Conservation (phyloP, 192 early-diverging fungal species). For the Gaertneriomyces semiglobifer region DNA sequence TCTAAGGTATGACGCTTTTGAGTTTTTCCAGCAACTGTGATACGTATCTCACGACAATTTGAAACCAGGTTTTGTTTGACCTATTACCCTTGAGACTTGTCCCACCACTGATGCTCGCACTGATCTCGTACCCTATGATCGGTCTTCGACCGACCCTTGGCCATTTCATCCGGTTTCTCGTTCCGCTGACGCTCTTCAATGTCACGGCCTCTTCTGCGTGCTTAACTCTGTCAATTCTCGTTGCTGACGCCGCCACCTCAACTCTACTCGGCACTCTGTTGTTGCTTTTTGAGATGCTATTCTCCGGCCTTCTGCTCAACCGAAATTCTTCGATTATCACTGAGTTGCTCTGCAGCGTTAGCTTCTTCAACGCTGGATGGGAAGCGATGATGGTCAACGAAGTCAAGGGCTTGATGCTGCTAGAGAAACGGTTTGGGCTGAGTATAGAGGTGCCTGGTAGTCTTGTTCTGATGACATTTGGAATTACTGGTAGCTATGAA, state of each 20-base stretch:
- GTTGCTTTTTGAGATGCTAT: slow-evolving; percentile 86
- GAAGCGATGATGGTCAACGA: slow-evolving; percentile 91
- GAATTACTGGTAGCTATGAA: slow-evolving; percentile 84
- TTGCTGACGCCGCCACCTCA: slow-evolving; percentile 69
- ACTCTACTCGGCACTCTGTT: slow-evolving; percentile 74
- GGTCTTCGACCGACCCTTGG: slow-evolving; percentile 67
- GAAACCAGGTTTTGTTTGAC: slow-evolving; percentile 56
- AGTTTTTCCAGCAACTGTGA: neutral
- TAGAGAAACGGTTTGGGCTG: slow-evolving; percentile 76
- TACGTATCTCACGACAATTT: neutral
- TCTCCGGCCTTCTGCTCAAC: slow-evolving; percentile 86
- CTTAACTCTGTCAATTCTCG: slow-evolving; percentile 70
- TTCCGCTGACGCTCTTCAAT: slow-evolving; percentile 80
- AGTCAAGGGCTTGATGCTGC: slow-evolving; percentile 70
- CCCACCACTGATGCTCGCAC: slow-evolving; percentile 73
- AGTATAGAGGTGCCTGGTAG: slow-evolving; percentile 85
- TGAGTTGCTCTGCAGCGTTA: slow-evolving; percentile 24
- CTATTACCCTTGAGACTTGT: slow-evolving; percentile 74
- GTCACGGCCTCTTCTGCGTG: slow-evolving; percentile 71
- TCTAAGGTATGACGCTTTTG: slow-evolving; percentile 44
- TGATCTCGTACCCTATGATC: slow-evolving; percentile 84
- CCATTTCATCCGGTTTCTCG: slow-evolving; percentile 59
- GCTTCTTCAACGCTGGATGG: slow-evolving; percentile 87
- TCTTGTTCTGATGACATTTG: slow-evolving; percentile 81
- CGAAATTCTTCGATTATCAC: slow-evolving; percentile 73